Percentiles rank a stretch among this genome's conserved stretches.
Conservation (phyloP, 805 yeast species). For the Spathaspora passalidarum region DNA sequence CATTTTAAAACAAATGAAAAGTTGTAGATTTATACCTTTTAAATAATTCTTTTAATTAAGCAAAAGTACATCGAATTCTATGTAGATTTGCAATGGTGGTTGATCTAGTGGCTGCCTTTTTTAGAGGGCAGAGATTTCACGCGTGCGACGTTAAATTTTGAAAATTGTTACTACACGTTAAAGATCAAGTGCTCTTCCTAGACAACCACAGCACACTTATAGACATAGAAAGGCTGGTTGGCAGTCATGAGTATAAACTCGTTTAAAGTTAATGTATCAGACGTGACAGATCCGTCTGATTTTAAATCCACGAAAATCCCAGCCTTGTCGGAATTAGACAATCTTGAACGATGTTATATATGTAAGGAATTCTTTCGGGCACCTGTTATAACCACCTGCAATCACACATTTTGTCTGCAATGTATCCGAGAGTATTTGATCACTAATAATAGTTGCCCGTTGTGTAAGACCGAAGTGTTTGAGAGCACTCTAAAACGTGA, state of each 20-base stretch:
- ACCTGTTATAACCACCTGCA: constrained; percentile 82
- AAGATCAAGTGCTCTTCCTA: not conserved
- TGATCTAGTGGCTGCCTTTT: no score
- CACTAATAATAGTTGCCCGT: constrained; percentile 65
- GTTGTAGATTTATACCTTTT: not conserved
- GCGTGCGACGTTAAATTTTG: no score
- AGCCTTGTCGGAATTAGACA: constrained; percentile 57
- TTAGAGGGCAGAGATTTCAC: no score
- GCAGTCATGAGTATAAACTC: constrained; percentile 12
- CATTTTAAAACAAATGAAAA: not conserved
- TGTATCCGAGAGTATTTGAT: constrained; percentile 75
- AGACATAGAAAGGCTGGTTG: not conserved
- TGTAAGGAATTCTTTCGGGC: constrained; percentile 80
- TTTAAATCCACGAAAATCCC: constrained; percentile 60
- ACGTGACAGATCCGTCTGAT: constrained; percentile 68
- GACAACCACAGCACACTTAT: not conserved
- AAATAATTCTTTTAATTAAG: no score
- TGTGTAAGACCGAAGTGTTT: constrained; percentile 67
- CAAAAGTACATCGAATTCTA: no score
- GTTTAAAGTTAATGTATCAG: constrained; percentile 14
- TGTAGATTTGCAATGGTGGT: no score
- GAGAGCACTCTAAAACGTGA: constrained; percentile 70
- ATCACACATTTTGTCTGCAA: constrained; percentile 84
- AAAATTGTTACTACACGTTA: no score
- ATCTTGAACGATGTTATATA: constrained; percentile 75